phyloP scores from a whole-genome alignment of 78 protist species.

The Carpediemonas membranifera region DNA sequence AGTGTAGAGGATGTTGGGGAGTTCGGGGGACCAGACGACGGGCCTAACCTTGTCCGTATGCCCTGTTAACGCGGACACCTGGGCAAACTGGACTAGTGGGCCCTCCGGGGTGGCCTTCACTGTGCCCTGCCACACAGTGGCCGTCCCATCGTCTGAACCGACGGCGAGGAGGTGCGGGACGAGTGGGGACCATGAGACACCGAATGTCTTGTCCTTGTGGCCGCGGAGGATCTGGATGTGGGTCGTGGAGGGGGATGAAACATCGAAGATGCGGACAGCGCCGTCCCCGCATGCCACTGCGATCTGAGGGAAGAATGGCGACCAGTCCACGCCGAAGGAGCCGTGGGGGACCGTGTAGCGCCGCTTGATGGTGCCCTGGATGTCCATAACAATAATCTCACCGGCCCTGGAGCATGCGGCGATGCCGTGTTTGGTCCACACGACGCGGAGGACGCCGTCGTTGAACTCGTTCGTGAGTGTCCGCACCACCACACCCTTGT shows the following conservation, averaged over 20 bases:
- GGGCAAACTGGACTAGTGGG: too few relatives aligned
- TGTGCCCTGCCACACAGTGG: too few relatives aligned
- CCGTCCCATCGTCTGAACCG: neutral
- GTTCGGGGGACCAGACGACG: slow-evolving; percentile 14
- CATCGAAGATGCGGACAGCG: neutral
- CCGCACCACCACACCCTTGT: neutral
- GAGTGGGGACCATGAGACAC: neutral
- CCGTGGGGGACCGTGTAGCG: too few relatives aligned
- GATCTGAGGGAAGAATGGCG: neutral
- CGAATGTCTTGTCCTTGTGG: neutral
- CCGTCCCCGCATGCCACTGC: neutral
- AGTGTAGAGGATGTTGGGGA: slow-evolving; percentile 29
- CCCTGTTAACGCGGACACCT: slow-evolving; percentile 3
- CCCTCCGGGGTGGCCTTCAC: too few relatives aligned
- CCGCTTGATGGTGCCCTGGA: too few relatives aligned
- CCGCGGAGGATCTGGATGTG: slow-evolving; percentile 3
- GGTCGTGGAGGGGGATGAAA: neutral
- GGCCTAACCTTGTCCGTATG: slow-evolving; percentile 29
- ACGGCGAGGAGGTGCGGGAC: neutral
- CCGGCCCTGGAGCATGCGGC: too few relatives aligned
- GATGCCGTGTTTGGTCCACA: too few relatives aligned
- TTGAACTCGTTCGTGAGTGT: slow-evolving; percentile 11
- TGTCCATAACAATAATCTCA: too few relatives aligned
- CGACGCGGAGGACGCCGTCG: slow-evolving; percentile 26
- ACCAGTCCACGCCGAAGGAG: slow-evolving; percentile 3